Conservation (phyloP, 139 green algal species). For the Chlamydomonas applanata region DNA sequence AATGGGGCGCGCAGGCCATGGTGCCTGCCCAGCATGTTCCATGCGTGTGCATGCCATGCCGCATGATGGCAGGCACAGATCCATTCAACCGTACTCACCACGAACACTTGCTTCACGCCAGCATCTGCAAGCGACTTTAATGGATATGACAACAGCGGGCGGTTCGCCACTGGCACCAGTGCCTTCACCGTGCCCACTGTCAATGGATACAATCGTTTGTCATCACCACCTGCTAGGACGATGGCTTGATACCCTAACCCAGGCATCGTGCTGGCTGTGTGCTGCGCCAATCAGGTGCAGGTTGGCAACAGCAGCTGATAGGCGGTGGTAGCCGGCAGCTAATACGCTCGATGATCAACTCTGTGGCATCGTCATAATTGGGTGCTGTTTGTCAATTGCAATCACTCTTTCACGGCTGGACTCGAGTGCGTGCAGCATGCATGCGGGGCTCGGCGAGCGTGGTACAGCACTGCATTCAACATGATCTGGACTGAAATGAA, state of each 20-base stretch:
- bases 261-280: neutral
- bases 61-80: neutral
- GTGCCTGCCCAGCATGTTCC: neutral
- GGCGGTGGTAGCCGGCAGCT: too few relatives aligned
- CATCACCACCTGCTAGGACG: slow-evolving; percentile 54
- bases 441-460: too few relatives aligned
- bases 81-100: slow-evolving; percentile 49
- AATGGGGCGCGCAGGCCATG: too few relatives aligned
- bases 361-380: too few relatives aligned
- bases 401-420: too few relatives aligned
- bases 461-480: too few relatives aligned
- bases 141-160: slow-evolving; percentile 73
- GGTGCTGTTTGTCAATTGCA: too few relatives aligned
- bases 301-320: too few relatives aligned
- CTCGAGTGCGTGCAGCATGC: too few relatives aligned
- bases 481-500: too few relatives aligned
- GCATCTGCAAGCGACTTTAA: slow-evolving; percentile 61
- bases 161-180: slow-evolving; percentile 75
- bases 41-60: neutral
- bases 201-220: slow-evolving; percentile 61
- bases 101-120: slow-evolving; percentile 62
- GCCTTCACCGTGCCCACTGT: slow-evolving; percentile 60
- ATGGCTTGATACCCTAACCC: slow-evolving; percentile 51
- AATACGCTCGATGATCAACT: too few relatives aligned
- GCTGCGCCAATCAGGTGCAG: too few relatives aligned